Base-by-base conservation (phyloP, 495 filamentous ascomycete species). In the Aspergillus biplanus region DNA sequence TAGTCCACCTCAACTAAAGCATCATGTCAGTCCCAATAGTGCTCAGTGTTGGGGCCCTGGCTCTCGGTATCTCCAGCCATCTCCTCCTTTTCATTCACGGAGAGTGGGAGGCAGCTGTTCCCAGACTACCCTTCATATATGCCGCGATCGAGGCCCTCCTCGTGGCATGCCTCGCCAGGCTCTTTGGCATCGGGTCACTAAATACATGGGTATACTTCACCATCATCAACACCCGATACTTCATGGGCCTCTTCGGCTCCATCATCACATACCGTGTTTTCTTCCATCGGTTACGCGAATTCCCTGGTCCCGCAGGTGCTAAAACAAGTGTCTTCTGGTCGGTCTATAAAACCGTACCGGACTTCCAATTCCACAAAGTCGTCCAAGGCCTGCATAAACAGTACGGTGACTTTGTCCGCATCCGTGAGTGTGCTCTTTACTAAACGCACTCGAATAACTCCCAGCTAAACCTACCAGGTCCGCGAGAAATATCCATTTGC, bases 241-340 rank as follows among this genome's bases (percentile, higher is more conserved):
- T 57, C 11, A 7, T 34, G 1, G 47, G 46, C 8, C 64, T 85
- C 0, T 71, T 78, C 33, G 57, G 63, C 4, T 85, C 80, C 64
- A 79, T 86, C 18, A 48, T 72, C 18, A 39, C 76, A 31, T 84
- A 84, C 56, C 75, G 82, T 7, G 31, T 66, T 9, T 80, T 73
- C 62, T 78, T 82, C 58, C 78, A 82, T 56, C 71, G 68, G 0
- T 68, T 82, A 0, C 59, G 73, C 8, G 56, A 62, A 11, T 82
- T 83, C 57, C 78, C 76, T 1, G 83, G 83, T 0, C 80, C 83
- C 0, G 61, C 64, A 7, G 18, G 56, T 6, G 77, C 79, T 8
- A 58, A 69, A 59, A 61, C 85, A 57, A 73, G 69, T n/a, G 83
- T 82, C 54, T 66, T 84, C 1, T 84, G 72, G 75, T 80, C 63